Evolutionary conservation across 306 rosid genomes (phyloP).

Genomic region (Gastrolobium bilobum): DNA sequence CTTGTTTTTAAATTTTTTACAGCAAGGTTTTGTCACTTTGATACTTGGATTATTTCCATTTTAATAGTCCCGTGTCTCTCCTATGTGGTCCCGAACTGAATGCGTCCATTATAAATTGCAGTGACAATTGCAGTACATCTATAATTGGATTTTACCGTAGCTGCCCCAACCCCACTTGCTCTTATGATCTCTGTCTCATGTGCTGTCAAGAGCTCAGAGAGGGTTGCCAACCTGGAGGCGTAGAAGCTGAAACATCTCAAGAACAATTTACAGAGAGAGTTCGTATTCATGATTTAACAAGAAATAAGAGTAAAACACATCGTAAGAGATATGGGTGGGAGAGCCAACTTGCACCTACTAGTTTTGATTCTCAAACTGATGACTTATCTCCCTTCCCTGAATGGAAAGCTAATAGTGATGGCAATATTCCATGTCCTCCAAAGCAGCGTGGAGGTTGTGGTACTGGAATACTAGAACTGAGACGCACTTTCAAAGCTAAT

Average conservation of each 20-base stretch:
- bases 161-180: constrained; percentile 67
- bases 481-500: constrained; percentile 52
- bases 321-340: constrained; percentile 49
- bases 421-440: constrained; percentile 55
- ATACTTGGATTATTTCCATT: constrained; percentile 20
- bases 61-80: background rate
- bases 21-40: constrained; percentile 17
- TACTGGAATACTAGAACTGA: constrained; percentile 47
- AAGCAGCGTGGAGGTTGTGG: constrained; percentile 55
- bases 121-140: constrained; percentile 74
- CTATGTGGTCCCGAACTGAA: constrained; percentile 32
- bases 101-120: constrained; percentile 49
- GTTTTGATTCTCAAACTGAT: constrained; percentile 40
- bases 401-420: constrained; percentile 55
- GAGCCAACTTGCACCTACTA: constrained; percentile 44
- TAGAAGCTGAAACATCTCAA: constrained; percentile 56
- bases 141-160: constrained; percentile 68
- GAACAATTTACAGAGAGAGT: constrained; percentile 46
- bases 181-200: constrained; percentile 66
- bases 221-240: constrained; percentile 55
- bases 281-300: constrained; percentile 37
- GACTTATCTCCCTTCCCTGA: constrained; percentile 45
- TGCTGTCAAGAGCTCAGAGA: constrained; percentile 68
- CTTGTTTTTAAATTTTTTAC: constrained; percentile 15
- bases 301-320: constrained; percentile 38